Percentiles rank a stretch among this genome's conserved stretches.
Conservation (phyloP, 75 land plant species). For the Adiantum capillusveneris region DNA sequence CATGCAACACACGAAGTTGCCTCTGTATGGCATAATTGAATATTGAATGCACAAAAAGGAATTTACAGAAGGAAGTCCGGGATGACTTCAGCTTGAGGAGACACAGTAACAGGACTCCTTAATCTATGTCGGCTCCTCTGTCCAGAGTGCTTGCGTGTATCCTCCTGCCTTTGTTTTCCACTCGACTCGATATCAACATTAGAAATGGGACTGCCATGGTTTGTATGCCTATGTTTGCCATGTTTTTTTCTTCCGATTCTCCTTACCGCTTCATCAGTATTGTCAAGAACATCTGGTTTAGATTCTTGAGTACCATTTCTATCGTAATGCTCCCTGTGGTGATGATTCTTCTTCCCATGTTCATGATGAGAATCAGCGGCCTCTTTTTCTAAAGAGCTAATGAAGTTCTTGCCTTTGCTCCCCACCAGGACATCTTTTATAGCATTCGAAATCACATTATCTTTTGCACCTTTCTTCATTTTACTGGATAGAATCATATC, state of each 20-base stretch:
- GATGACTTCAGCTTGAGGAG: conserved; percentile 34
- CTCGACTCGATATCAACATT: neutral
- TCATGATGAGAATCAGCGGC: conserved; percentile 13
- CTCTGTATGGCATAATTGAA: no score
- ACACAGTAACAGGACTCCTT: conserved; percentile 20
- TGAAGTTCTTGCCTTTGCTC: conserved; percentile 25
- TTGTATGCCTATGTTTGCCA: no score
- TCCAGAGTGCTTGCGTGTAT: conserved; percentile 24
- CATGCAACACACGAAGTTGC: no score
- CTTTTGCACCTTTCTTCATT: conserved; percentile 31
- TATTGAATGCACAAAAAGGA: no score
- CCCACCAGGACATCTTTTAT: conserved; percentile 56
- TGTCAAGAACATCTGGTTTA: no score
- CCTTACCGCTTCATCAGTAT: no score
- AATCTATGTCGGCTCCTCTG: conserved; percentile 35
- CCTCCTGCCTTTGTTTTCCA: conserved; percentile 9
- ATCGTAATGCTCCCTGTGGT: conserved; percentile 19
- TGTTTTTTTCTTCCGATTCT: no score
- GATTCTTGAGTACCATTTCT: no score
- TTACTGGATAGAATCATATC: conserved; percentile 12
- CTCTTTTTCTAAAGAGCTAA: conserved; percentile 8
- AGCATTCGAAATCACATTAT: conserved; percentile 55
- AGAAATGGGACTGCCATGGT: no score
- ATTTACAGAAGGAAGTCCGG: conserved; percentile 59
- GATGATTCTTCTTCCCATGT: conserved; percentile 14